A percentile compares a stretch with the other conserved stretches of the same genome.
phyloP scores from a whole-genome alignment of 768 basidiomycete species.

The Phanerochaete carnosa region DNA sequence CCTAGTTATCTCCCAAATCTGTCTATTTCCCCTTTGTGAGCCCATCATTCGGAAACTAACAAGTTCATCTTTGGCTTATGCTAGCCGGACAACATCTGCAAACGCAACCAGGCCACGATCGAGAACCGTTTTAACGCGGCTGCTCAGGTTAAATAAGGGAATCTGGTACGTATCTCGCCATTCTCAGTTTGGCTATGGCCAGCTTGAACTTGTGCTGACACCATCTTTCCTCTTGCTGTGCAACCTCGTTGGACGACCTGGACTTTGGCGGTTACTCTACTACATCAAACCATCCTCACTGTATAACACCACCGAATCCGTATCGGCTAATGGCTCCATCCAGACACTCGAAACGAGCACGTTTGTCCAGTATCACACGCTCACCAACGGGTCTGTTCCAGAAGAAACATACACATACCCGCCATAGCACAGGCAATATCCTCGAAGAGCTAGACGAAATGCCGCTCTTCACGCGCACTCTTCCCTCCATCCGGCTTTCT shows the following conservation, averaged over 20 bases:
- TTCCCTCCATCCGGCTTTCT: slow-evolving; percentile 8
- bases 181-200: background rate
- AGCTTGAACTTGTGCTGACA: slow-evolving; percentile 4
- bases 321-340: slow-evolving; percentile 2
- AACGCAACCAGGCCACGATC: background rate
- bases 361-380: background rate
- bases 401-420: background rate
- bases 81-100: background rate
- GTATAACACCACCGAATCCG: background rate
- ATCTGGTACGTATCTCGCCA: slow-evolving; percentile 3
- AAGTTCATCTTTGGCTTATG: background rate
- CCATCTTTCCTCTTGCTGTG: background rate
- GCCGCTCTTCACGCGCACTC: slow-evolving; percentile 3
- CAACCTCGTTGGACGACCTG: background rate
- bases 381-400: background rate
- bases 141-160: background rate
- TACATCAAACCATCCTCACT: background rate
- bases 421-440: slow-evolving; percentile 4
- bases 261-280: background rate
- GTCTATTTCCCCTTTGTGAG: background rate
- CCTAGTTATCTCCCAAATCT: background rate
- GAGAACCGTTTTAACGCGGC: background rate
- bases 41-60: background rate
- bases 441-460: background rate
- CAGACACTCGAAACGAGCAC: slow-evolving; percentile 1